phyloP scores from a whole-genome alignment of 2,329 filamentous ascomycete genomes.

The Fusarium coffeatum region DNA sequence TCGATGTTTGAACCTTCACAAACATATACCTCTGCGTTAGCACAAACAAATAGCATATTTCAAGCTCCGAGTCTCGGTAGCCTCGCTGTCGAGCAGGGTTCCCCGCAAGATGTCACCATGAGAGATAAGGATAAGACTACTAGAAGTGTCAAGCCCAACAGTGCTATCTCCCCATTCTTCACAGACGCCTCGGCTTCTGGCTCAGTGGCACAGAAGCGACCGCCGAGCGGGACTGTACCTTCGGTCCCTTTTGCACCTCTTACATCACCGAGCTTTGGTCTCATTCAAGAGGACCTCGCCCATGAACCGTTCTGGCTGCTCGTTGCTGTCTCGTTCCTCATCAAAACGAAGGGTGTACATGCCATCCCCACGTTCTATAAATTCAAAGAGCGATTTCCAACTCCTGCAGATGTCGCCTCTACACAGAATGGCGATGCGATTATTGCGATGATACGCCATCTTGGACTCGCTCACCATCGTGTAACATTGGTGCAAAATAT shows the following conservation, averaged over 20 bases:
- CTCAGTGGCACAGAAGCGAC: conserved; percentile 45
- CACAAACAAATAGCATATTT: conserved; percentile 3
- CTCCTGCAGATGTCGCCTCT: conserved; percentile 69
- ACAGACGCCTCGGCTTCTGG: conserved; percentile 21
- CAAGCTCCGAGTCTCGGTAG: background rate
- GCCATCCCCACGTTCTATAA: conserved; percentile 81
- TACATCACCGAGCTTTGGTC: conserved; percentile 72
- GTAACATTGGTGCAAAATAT: conserved; percentile 76
- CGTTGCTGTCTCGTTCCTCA: conserved; percentile 85
- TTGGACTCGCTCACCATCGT: conserved; percentile 78
- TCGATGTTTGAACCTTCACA: conserved; percentile 17
- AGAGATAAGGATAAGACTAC: conserved; percentile 10
- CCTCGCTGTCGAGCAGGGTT: conserved; percentile 10
- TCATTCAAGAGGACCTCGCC: conserved; percentile 85
- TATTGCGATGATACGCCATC: conserved; percentile 70
- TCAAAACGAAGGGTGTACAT: conserved; percentile 78
- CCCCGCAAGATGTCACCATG: conserved; percentile 14
- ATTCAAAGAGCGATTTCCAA: conserved; percentile 76
- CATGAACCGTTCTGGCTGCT: conserved; percentile 82
- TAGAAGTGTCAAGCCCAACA: conserved; percentile 16
- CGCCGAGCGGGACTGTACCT: conserved; percentile 61
- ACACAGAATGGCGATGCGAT: conserved; percentile 64
- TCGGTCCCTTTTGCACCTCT: conserved; percentile 76
- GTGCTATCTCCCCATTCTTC: conserved; percentile 52
- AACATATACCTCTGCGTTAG: background rate